Conservation (phyloP, 2,329 filamentous ascomycete species). For the Daldinia eschscholtzii region DNA sequence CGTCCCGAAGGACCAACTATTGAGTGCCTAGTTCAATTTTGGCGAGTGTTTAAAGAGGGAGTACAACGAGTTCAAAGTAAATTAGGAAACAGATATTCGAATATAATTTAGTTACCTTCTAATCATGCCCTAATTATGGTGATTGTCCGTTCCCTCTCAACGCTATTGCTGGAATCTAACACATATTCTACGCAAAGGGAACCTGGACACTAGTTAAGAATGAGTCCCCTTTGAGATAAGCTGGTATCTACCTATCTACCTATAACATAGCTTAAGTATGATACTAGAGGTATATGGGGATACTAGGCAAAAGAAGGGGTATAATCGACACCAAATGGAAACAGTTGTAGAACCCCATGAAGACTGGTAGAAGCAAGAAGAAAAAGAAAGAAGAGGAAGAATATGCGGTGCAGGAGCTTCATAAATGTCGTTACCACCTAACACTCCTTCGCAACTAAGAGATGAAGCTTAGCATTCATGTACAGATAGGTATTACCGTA, state of each 20-base stretch:
- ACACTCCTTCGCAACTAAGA: background rate
- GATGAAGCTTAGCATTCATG: background rate
- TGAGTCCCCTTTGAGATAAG: too few species aligned
- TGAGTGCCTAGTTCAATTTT: background rate
- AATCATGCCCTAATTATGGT: background rate
- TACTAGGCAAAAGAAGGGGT: too few species aligned
- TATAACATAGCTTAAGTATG: too few species aligned
- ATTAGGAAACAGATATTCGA: background rate
- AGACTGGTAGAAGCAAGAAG: background rate
- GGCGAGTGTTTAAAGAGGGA: conserved; percentile 11
- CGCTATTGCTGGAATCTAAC: background rate
- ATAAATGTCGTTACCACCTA: background rate
- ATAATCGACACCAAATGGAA: too few species aligned
- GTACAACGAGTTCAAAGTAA: background rate
- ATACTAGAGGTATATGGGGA: too few species aligned
- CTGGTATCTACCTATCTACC: too few species aligned
- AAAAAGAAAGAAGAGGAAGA: background rate
- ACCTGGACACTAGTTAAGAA: background rate
- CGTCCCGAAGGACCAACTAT: conserved; percentile 15
- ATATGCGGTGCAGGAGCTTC: background rate
- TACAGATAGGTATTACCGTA: background rate
- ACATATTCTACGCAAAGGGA: background rate
- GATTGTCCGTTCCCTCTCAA: background rate
- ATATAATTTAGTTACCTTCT: background rate
- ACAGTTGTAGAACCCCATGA: too few species aligned